Evolutionary conservation across 2,329 filamentous ascomycete genomes (phyloP), one percentile per base, ranked within the genome.

Genomic region (Gaeumannomyces sp.): DNA sequence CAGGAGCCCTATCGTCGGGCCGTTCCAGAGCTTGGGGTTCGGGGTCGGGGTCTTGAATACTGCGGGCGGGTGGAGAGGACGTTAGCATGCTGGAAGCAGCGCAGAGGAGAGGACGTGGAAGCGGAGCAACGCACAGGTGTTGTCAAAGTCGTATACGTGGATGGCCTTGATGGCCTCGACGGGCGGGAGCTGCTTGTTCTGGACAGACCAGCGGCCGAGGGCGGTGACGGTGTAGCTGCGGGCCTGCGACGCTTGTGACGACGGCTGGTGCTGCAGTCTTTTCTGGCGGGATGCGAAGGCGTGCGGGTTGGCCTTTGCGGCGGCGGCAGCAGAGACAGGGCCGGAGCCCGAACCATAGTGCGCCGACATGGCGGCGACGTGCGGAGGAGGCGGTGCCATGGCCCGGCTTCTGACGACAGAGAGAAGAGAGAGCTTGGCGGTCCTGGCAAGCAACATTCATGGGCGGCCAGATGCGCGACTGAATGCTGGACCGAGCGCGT

Each of bases 121-220:
- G 11, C n/a, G 38, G 11, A 8, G 22, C 28, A 25, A 69, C 89
- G 75, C 80, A 94, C 91, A 79, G 53, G 94, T 98, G 73, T 99
- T 98, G 77, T 99, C 95, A 76, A 98, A 99, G 76, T 99, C 95
- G 79, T 98, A 98, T 70, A 99, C 85, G 74, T 98, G 94, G 63
- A 99, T 87, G 11, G 87, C 79, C 74, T 86, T 92, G 76, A 98
- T 89, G 64, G 86, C 81, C 58, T 89, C 81, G 14, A 87, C 82
- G 38, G 85, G 84, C 85, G 69, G 61, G 8, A 64, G 81, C 67
- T 89, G 84, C 73, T 86, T 89, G 72, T 88, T 87, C 67, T 87
- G 86, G 70, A 93, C 87, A 57, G 92, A 96, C 93, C 93, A 97
- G 70, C 93, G 83, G 76, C 89, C 89, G 68, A 97, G 79, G 58